Conservation (phyloP, 768 basidiomycete species). For the Galerina marginata region DNA sequence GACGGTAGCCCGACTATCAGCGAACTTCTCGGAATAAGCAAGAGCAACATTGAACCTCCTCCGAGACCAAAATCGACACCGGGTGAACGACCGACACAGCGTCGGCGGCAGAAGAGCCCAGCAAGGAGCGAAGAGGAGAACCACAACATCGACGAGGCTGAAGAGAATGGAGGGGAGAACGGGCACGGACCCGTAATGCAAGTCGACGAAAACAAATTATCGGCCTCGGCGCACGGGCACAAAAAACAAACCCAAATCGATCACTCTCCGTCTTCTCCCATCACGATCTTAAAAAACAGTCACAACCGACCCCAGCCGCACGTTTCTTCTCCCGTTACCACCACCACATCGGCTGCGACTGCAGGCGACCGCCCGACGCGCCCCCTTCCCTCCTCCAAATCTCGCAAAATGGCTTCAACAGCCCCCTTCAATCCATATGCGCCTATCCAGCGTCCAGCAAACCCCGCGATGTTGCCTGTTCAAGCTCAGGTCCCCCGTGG, state of each 20-base stretch:
- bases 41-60: slow-evolving; percentile 46
- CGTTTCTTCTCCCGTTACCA: slow-evolving; percentile 23
- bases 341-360: slow-evolving; percentile 15
- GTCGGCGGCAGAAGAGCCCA: slow-evolving; percentile 52
- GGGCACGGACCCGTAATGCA: slow-evolving; percentile 24
- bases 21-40: slow-evolving; percentile 24
- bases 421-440: slow-evolving; percentile 42
- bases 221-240: slow-evolving; percentile 10
- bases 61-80: slow-evolving; percentile 81
- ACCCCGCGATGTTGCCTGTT: slow-evolving; percentile 83
- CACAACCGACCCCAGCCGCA: slow-evolving; percentile 20
- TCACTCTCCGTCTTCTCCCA: slow-evolving; percentile 18
- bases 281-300: slow-evolving; percentile 32
- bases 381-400: slow-evolving; percentile 61
- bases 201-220: slow-evolving; percentile 24
- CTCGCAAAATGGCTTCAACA: slow-evolving; percentile 54
- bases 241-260: slow-evolving; percentile 19
- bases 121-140: slow-evolving; percentile 41
- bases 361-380: slow-evolving; percentile 60
- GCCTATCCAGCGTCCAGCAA: slow-evolving; percentile 56
- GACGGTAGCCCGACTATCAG: slow-evolving; percentile 19
- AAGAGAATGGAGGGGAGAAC: slow-evolving; percentile 26
- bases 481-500: slow-evolving; percentile 76
- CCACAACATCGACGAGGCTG: slow-evolving; percentile 30
- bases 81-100: slow-evolving; percentile 59